Evolutionary conservation across 192 early-diverging fungal genomes (phyloP), one percentile per base, ranked within the genome.

Genomic region (Chytriomyces sp.): DNA sequence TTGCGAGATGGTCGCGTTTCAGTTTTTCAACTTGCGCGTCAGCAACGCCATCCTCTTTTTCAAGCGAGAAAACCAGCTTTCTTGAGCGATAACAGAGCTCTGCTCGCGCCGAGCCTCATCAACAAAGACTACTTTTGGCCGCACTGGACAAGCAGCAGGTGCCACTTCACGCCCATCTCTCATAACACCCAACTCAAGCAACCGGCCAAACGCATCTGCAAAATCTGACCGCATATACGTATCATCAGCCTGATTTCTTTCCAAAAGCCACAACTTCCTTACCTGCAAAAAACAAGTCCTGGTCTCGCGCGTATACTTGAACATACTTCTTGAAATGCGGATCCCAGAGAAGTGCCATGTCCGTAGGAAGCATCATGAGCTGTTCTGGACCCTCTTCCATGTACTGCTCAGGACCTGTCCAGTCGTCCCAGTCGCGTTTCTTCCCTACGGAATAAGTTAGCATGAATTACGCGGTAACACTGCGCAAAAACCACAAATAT

Each of bases 371-470:
- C 91, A 92, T 93, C 91, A 92, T 93, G 45, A 91, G 76, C n/a
- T 79, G 77, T 63, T 81, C 89, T 81, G 61, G 28, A 13, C 18
- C 81, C 79, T 91, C 90, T 82, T 98, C 95, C 66, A 90, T 91
- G 78, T 86, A 97, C 85, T 98, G 96, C 82, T 88, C 82, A 8
- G 94, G 93, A 3, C 94, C 95, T 71, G 85, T 82, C 91, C 92
- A 94, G 8, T 62, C 59, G 28, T 62, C 53, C 53, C 59, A 60
- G 82, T 91, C 85, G 82, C 90, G 91, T 78, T 92, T 65, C 76
- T 72, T 50, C 80, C 53, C 13, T 57, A 57, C 13, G 1, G 53
- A 57, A 4, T 35, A 35, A 35, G 35, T 35, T 4, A 35, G 35
- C 35, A 3, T 35, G 35, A 35, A 35, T 35, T 35, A 35, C 35